Conservation (phyloP, 805 yeast species). For the Vanderwaltozyma tropicalis region DNA sequence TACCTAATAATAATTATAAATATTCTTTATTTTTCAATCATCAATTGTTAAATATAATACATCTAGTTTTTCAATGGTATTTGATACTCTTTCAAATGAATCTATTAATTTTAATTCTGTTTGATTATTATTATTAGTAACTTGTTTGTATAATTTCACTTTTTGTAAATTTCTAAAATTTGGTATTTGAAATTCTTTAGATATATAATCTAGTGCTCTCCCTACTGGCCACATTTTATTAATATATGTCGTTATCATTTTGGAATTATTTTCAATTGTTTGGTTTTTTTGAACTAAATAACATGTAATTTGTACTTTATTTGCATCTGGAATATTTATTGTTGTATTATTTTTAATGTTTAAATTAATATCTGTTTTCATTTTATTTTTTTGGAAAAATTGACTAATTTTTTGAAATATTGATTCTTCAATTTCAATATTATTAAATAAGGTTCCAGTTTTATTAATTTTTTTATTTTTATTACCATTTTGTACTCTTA, state of each 20-base stretch:
- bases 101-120: neutral
- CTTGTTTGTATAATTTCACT: neutral
- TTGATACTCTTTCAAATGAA: neutral
- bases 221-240: constrained; percentile 1
- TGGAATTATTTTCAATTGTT: neutral
- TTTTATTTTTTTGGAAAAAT: neutral
- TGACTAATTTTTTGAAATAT: neutral
- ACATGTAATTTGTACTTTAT: neutral
- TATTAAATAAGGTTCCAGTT: neutral
- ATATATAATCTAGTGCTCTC: neutral
- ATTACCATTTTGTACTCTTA: neutral
- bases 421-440: neutral
- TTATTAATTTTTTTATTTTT: neutral
- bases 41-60: neutral
- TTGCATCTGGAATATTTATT: neutral
- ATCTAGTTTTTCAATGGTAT: neutral
- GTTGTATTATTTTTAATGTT: neutral
- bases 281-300: neutral
- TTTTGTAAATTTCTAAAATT: neutral
- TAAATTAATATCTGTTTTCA: neutral
- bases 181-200: neutral
- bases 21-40: neutral
- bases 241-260: neutral
- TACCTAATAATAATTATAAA: neutral
- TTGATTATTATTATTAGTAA: neutral